Conservation (phyloP, 768 basidiomycete genomes). For the Suillus variegatus region DNA sequence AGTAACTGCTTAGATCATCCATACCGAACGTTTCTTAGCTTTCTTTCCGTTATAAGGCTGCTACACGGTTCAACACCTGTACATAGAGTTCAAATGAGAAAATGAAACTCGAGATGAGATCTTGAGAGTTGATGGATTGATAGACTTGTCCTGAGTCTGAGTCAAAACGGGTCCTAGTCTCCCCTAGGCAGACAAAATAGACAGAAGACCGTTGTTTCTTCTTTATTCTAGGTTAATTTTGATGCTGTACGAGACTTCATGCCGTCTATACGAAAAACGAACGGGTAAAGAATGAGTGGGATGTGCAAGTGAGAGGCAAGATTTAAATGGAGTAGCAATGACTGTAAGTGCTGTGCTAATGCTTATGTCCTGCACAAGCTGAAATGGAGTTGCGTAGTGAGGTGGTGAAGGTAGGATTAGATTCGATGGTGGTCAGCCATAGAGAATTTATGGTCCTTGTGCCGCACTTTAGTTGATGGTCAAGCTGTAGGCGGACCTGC, state of each 20-base stretch:
- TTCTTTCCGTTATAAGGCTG: neutral
- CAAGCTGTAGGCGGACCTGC: conserved; percentile 47
- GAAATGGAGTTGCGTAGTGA: neutral
- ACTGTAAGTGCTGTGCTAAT: no score
- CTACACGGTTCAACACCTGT: neutral
- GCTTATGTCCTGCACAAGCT: neutral
- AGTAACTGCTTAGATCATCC: neutral
- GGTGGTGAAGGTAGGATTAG: neutral
- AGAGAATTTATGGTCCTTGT: neutral
- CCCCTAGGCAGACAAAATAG: neutral
- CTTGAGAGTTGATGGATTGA: neutral
- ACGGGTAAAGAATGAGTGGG: neutral
- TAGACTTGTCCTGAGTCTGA: neutral
- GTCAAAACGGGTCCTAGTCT: neutral
- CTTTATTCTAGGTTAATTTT: neutral
- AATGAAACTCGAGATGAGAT: neutral
- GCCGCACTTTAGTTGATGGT: conserved; percentile 39
- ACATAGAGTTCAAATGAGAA: neutral
- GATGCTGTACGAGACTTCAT: neutral
- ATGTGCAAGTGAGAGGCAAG: neutral
- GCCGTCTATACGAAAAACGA: neutral
- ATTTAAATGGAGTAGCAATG: neutral
- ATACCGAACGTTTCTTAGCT: neutral
- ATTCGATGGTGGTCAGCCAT: neutral
- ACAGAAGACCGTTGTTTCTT: neutral